These are phyloP conservation scores for Coemansia aciculifera DNA, from an alignment of 192 early-diverging fungal genomes.

Conservation along the genomic window DNA sequence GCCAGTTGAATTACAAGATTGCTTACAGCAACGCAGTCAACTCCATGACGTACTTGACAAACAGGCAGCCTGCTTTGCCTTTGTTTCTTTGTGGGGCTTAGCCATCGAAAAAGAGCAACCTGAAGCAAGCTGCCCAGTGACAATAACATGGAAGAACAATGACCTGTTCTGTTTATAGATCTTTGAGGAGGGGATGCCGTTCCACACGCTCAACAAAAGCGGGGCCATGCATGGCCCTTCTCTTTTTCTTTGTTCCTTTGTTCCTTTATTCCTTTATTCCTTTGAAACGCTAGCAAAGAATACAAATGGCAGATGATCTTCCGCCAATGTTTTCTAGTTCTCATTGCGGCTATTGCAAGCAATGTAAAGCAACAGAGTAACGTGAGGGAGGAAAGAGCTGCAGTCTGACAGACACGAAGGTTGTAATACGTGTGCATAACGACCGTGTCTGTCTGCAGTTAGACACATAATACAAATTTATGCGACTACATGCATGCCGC, in stretches of 20 bases:
- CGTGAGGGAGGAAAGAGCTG: neutral
- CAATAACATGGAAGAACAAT: neutral
- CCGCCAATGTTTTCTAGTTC: neutral
- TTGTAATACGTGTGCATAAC: neutral
- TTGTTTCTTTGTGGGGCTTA: neutral
- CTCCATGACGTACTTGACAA: neutral
- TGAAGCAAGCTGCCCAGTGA: neutral
- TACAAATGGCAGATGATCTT: neutral
- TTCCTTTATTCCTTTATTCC: too few relatives aligned
- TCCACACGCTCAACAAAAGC: neutral
- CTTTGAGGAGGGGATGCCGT: neutral
- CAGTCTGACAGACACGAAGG: neutral
- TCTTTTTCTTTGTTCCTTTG: neutral
- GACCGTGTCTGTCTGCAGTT: conserved; percentile 4
- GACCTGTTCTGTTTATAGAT: neutral
- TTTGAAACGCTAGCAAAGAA: conserved; percentile 1
- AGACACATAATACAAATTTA: neutral
- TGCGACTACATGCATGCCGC: neutral
- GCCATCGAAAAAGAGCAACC: neutral
- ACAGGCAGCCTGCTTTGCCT: neutral
- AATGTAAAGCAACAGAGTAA: neutral
- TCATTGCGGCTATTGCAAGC: conserved; percentile 3
- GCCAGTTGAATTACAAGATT: neutral
- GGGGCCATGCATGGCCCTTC: neutral
- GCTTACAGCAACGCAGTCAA: neutral